Base-by-base conservation (phyloP, 169 alveolate species). In the Cryptosporidium baileyi region DNA sequence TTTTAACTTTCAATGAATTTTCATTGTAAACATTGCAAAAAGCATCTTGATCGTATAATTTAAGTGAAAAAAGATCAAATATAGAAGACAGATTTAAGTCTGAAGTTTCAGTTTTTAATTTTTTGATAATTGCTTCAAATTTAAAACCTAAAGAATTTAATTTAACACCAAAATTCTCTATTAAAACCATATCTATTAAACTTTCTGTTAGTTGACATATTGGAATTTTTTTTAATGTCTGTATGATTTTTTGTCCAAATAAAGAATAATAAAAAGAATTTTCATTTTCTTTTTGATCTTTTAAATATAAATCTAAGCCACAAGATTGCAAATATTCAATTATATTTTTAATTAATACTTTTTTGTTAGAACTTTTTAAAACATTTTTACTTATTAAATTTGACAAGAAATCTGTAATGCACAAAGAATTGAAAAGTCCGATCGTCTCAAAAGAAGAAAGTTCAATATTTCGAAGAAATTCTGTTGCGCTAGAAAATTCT, bases 111-210 rank as follows among this genome's bases (percentile, higher is more conserved):
- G 15, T 47, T 9, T 9, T 47, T 9, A 38, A 8, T 38, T 74
- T 59, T 36, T 54, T 19, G 19, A 54, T 3, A 13, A 74, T 54
- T 9, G 9, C 36, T 54, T 54, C 28, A 8, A 11, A 6, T 13
- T 36, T 34, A 24, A 74, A 34, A 22, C 85, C 85, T 13, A 74
- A 26, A 11, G 36, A 24, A 11, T 57, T 43, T 22, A 74, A 24
- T 28, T 38, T 32, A 26, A 74, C 28, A 24, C 85, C 85, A 34
- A 74, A 57, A 1, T 52, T 60, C n/a, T 74, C 85, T 4, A 74
- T 28, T 47, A 65, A 51, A 51, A 65, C 47, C 2, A 51, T 26
- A 30, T 65, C 41, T n/a, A 65, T 47, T 43, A 38, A 19, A 24
- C 32, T 44, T 40, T n/a, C 11, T 4, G 6, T 45, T 22, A 9